Evolutionary conservation across 805 yeast species (phyloP).

Genomic region (Lipomyces lipofer): DNA sequence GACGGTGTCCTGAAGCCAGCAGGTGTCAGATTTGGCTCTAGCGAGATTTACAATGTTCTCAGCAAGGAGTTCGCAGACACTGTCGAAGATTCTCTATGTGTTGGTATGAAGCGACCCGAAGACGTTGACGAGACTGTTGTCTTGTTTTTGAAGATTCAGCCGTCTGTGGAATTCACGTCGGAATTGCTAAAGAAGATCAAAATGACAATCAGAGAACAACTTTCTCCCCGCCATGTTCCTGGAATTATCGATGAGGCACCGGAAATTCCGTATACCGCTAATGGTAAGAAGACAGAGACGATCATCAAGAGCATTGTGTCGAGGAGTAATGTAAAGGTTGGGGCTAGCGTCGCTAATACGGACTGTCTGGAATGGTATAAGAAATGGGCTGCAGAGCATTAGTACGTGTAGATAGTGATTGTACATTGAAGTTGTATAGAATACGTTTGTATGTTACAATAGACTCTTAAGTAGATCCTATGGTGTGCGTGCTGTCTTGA

Average conservation of each 20-base stretch:
- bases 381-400: constrained; percentile 29
- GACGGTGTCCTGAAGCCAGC: constrained; percentile 34
- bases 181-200: constrained; percentile 18
- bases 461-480: not conserved
- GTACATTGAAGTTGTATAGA: not conserved
- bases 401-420: not conserved
- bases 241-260: constrained; percentile 30
- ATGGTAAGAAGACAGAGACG: constrained; percentile 34
- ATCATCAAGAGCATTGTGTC: constrained; percentile 31
- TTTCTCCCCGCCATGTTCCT: constrained; percentile 33
- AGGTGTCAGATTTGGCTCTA: constrained; percentile 34
- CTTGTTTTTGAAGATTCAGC: constrained; percentile 28
- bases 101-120: constrained; percentile 30
- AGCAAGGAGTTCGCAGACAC: constrained; percentile 23
- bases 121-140: constrained; percentile 32
- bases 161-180: constrained; percentile 8
- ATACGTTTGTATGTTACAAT: not conserved
- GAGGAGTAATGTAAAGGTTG: constrained; percentile 23
- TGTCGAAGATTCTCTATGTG: constrained; percentile 32
- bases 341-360: constrained; percentile 34
- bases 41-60: constrained; percentile 32
- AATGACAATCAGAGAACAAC: constrained; percentile 23
- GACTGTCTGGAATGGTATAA: constrained; percentile 31
- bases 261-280: constrained; percentile 33
- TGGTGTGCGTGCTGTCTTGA: no score